Evolutionary conservation across 495 filamentous ascomycete genomes (phyloP).

Genomic region (Neurospora sp.): DNA sequence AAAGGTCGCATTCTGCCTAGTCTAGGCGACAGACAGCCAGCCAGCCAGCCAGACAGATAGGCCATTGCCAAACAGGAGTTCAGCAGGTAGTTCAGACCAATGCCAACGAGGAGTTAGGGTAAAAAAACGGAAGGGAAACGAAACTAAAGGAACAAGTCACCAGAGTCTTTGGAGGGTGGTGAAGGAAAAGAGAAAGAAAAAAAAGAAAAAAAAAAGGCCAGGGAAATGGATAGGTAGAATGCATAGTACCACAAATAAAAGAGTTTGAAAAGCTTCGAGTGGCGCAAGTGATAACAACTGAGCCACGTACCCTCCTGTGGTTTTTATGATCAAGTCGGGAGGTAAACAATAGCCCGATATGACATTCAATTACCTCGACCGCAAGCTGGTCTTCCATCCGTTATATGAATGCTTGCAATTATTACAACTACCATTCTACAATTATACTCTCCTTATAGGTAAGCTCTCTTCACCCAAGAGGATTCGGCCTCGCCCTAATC

Average conservation of each 20-base stretch:
- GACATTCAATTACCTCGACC: background rate
- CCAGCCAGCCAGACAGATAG: background rate
- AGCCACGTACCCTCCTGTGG: background rate
- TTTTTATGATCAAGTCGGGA: background rate
- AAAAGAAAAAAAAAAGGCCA: background rate
- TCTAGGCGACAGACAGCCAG: background rate
- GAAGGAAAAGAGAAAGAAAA: background rate
- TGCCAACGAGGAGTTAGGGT: background rate
- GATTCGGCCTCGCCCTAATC: slow-evolving; percentile 48
- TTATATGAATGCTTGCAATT: background rate
- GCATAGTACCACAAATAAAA: background rate
- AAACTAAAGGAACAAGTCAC: background rate
- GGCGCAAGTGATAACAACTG: background rate
- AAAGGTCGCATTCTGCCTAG: background rate
- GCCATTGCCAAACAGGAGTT: background rate
- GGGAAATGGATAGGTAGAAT: background rate
- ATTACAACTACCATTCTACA: background rate
- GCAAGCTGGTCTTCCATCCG: background rate
- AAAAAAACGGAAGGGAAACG: background rate
- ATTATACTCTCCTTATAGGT: background rate
- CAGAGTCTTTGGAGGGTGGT: background rate
- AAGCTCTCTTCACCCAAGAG: slow-evolving; percentile 5
- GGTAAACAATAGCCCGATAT: background rate
- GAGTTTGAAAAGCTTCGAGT: background rate
- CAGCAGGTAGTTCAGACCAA: background rate